Percentiles rank a stretch among this genome's conserved stretches.
phyloP scores from a whole-genome alignment of 2,329 filamentous ascomycete genomes.

The Emericellopsis atlantica region DNA sequence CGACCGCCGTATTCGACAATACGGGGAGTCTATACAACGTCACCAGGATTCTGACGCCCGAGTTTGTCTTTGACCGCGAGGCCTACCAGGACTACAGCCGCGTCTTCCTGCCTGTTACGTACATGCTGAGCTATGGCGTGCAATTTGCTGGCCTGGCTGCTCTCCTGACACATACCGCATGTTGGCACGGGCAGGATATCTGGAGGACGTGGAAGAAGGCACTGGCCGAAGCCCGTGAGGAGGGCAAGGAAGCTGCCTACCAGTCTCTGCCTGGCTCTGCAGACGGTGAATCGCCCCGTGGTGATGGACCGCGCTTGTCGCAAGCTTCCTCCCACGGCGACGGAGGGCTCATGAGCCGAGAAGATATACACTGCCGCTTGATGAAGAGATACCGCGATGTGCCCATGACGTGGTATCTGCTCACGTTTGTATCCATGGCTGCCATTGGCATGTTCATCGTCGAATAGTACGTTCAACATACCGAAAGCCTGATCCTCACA shows the following conservation, averaged over 20 bases:
- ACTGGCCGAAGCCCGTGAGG: constrained; percentile 46
- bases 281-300: constrained; percentile 1
- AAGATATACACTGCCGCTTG: constrained; percentile 74
- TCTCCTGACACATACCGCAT: constrained; percentile 66
- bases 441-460: constrained; percentile 73
- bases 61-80: constrained; percentile 65
- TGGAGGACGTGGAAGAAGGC: constrained; percentile 64
- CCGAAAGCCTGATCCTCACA: background rate
- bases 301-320: constrained; percentile 11
- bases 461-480: constrained; percentile 51
- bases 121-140: constrained; percentile 74
- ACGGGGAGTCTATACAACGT: constrained; percentile 71
- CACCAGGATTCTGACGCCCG: constrained; percentile 61
- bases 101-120: constrained; percentile 77
- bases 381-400: constrained; percentile 78
- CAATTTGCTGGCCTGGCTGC: constrained; percentile 76
- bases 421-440: constrained; percentile 64
- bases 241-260: constrained; percentile 33
- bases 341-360: constrained; percentile 46
- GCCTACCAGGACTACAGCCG: constrained; percentile 74
- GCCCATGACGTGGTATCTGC: constrained; percentile 68
- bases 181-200: constrained; percentile 79
- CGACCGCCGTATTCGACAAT: constrained; percentile 76
- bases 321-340: constrained; percentile 29
- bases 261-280: constrained; percentile 29